Conservation (phyloP, 495 filamentous ascomycete genomes). For the Penicillium macrosclerotiorum region DNA sequence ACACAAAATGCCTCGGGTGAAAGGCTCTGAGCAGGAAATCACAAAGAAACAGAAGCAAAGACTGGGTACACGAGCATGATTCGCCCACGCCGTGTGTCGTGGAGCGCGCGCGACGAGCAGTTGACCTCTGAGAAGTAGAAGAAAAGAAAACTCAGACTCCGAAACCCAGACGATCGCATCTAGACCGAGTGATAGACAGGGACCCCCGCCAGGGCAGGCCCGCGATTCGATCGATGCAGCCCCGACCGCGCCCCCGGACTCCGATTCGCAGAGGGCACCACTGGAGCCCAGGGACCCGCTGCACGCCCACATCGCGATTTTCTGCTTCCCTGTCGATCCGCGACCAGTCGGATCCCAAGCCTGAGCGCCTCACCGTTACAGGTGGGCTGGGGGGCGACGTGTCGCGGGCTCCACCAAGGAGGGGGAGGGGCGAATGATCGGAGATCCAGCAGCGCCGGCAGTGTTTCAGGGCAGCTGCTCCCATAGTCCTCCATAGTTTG, state of each 20-base stretch:
- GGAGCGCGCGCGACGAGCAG: slow-evolving; percentile 10
- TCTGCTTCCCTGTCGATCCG: slow-evolving; percentile 7
- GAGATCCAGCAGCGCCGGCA: slow-evolving; percentile 3
- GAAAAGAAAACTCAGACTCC: neutral
- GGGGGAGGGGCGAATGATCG: neutral
- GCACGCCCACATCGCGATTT: neutral
- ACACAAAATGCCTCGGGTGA: too few relatives aligned
- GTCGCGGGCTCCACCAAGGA: slow-evolving; percentile 6
- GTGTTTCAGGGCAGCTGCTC: slow-evolving; percentile 4
- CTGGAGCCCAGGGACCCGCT: neutral
- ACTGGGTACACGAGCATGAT: neutral
- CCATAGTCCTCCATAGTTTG: neutral
- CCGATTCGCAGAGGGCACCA: slow-evolving; percentile 7
- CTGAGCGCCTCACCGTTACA: neutral
- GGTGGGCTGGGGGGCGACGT: neutral
- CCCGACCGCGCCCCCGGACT: neutral
- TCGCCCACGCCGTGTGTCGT: neutral
- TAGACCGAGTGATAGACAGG: slow-evolving; percentile 23
- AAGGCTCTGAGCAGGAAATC: neutral
- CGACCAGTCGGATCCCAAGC: slow-evolving; percentile 11
- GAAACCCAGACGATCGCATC: neutral
- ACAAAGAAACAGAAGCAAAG: neutral
- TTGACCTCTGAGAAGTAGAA: too few relatives aligned
- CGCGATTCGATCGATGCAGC: neutral
- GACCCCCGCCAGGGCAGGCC: neutral